Evolutionary conservation across 805 yeast species (phyloP), one percentile per base, ranked within the genome.

Genomic region (Yamadazyma sp.): DNA sequence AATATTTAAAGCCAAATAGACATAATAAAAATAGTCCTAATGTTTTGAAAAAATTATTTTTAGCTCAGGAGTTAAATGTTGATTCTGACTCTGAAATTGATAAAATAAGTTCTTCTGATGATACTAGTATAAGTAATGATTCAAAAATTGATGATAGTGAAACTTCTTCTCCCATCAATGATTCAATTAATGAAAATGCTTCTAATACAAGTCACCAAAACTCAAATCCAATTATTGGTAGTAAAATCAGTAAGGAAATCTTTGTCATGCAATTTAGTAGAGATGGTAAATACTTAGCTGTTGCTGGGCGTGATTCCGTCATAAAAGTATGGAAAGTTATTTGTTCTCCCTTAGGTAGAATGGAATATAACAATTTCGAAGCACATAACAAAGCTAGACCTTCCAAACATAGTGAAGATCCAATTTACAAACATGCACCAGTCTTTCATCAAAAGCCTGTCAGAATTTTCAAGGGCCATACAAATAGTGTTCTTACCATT

Each of bases 261-360:
- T 86, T 88, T 75, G 74, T 77, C 7, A 65, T 83, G 64, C 74
- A 77, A 48, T 89, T 89, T 58, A 79, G 85, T 38, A 57, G 58
- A 9, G 95, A 89, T 58, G 97, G 97, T 8, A 80, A 77, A 56
- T 86, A 71, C 53, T 58, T 89, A 48, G 96, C 96, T 0, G 75
- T 84, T 2, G 96, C 91, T 0, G 94, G 95, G 13, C 77, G 84
- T 47, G 88, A 85, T 51, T 72, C 82, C 3, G 56, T 69, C 1
- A 69, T 89, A 10, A 65, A 78, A 34, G 63, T 88, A 4, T 88
- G 95, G 93, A 80, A 85, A 55, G 94, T 86, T 4, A 75, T 87
- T 0, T 66, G 85, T 3, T 76, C 88, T 0, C 82, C 87, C 0
- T 60, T 78, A 39, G 89, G 85, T 45, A 62, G 94, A 45, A 56